Percentiles rank a stretch among this genome's conserved stretches.
phyloP scores from a whole-genome alignment of 2,329 filamentous ascomycete species.

The Furcasterigmium sp. region DNA sequence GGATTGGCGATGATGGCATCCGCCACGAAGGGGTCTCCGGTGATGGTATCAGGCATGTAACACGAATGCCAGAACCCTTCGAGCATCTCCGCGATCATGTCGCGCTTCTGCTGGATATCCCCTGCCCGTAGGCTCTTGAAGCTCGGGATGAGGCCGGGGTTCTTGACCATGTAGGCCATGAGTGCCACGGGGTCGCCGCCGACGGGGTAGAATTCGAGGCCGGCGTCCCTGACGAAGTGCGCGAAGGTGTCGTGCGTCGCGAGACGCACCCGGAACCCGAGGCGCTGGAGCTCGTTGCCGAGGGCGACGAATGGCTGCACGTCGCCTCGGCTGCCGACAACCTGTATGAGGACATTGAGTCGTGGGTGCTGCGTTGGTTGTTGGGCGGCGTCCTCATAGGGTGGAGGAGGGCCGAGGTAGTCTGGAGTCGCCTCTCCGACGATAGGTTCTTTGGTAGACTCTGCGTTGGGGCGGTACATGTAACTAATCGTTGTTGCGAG shows the following conservation, averaged over 20 bases:
- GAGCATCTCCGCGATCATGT: conserved; percentile 15
- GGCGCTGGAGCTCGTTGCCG: conserved; percentile 37
- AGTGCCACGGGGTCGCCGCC: conserved; percentile 41
- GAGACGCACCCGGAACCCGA: conserved; percentile 44
- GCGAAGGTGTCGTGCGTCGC: conserved; percentile 44
- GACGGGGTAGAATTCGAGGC: conserved; percentile 44
- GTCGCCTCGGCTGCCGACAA: neutral
- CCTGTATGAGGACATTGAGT: neutral
- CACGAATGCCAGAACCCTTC: conserved; percentile 16
- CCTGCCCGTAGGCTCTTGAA: conserved; percentile 16
- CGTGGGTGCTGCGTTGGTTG: neutral
- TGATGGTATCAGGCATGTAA: conserved; percentile 4
- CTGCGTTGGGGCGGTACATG: conserved; percentile 2
- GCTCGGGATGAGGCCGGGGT: conserved; percentile 18
- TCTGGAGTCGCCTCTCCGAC: neutral
- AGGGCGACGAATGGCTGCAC: conserved; percentile 50
- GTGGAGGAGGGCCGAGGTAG: neutral
- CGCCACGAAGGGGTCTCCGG: conserved; percentile 32
- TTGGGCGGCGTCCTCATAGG: neutral
- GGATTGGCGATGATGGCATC: conserved; percentile 42
- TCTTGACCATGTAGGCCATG: conserved; percentile 21
- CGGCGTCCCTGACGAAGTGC: conserved; percentile 36
- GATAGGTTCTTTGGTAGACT: neutral
- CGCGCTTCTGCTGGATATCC: conserved; percentile 16
- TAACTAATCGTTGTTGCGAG: conserved; percentile 2